Conservation (phyloP, 345 rosid species). For the Bretschneidera sinensis region DNA sequence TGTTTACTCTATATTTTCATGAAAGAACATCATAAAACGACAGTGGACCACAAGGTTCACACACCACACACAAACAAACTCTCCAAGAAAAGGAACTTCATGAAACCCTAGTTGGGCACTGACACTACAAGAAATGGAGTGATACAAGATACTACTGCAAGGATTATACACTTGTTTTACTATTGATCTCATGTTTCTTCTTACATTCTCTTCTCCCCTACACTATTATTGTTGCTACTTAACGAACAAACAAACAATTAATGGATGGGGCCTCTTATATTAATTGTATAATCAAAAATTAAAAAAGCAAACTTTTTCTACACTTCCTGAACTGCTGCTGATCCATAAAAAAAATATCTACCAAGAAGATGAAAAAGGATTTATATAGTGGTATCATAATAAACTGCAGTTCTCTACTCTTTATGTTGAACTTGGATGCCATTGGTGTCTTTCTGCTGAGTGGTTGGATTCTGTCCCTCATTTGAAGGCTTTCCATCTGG, state of each 20-base stretch:
- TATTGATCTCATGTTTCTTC: constrained; percentile 8
- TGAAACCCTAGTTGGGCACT: no score
- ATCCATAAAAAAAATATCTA: constrained; percentile 21
- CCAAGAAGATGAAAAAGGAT: constrained; percentile 5
- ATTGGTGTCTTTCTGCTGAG: constrained; percentile 30
- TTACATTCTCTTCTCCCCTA: constrained; percentile 21
- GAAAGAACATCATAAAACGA: no score
- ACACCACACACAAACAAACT: no score
- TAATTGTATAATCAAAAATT: constrained; percentile 16
- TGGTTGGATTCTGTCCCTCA: constrained; percentile 32
- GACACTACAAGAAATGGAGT: no score
- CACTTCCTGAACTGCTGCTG: constrained; percentile 15
- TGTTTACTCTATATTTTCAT: no score
- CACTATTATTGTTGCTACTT: constrained; percentile 19
- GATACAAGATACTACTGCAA: no score
- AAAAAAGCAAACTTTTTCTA: constrained; percentile 8
- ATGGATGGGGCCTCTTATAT: constrained; percentile 25
- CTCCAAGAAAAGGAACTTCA: no score
- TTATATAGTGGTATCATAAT: background rate
- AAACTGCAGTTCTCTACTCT: constrained; percentile 22
- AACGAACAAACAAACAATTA: constrained; percentile 33
- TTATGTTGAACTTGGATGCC: constrained; percentile 19
- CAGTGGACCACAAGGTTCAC: no score
- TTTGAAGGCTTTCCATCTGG: constrained; percentile 44
- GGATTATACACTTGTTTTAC: constrained; percentile 17